phyloP scores from a whole-genome alignment of 1,139 yeast species.

The Chernovozyma aurita region DNA sequence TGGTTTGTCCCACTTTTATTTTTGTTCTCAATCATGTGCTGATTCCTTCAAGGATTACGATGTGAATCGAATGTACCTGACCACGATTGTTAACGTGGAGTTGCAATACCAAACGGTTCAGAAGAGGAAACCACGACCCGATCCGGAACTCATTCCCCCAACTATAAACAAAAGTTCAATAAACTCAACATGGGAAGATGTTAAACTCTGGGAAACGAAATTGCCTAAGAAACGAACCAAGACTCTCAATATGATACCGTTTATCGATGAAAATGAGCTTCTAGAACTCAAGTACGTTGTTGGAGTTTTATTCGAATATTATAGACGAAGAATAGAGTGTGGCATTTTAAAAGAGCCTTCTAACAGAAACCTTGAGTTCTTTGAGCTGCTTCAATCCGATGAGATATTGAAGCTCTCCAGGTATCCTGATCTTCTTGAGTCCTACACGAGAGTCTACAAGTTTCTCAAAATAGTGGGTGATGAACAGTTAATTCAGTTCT shows the following conservation, averaged over 20 bases:
- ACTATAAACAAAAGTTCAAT: no score
- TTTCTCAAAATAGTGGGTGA: constrained; percentile 45
- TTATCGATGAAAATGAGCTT: constrained; percentile 33
- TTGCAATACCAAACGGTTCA: constrained; percentile 17
- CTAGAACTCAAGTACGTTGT: constrained; percentile 34
- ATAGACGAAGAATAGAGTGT: no score
- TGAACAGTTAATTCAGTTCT: constrained; percentile 25
- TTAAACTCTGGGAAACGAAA: constrained; percentile 5
- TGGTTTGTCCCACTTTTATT: constrained; percentile 31
- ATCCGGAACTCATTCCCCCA: no score
- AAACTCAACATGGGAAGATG: background rate
- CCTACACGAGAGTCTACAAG: constrained; percentile 50
- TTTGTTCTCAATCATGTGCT: constrained; percentile 49
- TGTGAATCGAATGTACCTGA: constrained; percentile 16
- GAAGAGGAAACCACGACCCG: no score
- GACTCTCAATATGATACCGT: constrained; percentile 31
- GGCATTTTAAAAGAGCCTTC: no score
- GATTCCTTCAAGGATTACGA: constrained; percentile 27
- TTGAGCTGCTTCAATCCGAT: constrained; percentile 49
- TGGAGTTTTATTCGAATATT: constrained; percentile 25
- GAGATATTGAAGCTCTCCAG: constrained; percentile 45
- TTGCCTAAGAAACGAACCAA: constrained; percentile 22
- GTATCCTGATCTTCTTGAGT: constrained; percentile 48
- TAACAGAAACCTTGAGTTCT: constrained; percentile 22
- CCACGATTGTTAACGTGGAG: constrained; percentile 24